A percentile compares a stretch with the other conserved stretches of the same genome.
Conservation (phyloP, 2,329 filamentous ascomycete genomes). For the Lachnellula cervina region DNA sequence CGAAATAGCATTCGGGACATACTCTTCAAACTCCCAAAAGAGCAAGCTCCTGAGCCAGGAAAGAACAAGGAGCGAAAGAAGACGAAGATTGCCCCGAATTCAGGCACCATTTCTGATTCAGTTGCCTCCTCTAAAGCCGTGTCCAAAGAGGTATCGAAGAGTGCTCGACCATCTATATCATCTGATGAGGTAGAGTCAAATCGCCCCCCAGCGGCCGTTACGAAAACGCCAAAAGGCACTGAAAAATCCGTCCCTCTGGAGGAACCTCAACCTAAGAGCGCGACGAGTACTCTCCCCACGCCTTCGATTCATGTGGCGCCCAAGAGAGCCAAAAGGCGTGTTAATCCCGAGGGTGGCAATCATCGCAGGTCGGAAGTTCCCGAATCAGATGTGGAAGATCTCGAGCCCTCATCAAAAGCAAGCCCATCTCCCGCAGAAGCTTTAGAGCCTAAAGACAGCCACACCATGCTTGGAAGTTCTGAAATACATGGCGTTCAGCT, state of each 20-base stretch:
- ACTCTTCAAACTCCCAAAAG: constrained; percentile 57
- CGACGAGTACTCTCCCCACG: background rate
- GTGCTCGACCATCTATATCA: background rate
- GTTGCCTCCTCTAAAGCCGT: background rate
- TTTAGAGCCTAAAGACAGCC: background rate
- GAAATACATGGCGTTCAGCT: background rate
- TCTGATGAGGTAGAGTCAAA: background rate
- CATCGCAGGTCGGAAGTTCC: background rate
- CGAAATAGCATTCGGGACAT: constrained; percentile 61
- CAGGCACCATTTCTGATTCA: background rate
- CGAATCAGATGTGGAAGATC: background rate
- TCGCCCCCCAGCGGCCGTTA: background rate
- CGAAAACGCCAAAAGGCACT: too few species aligned
- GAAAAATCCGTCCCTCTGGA: background rate
- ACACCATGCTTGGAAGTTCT: background rate
- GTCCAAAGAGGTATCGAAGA: constrained; percentile 3
- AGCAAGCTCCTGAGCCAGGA: constrained; percentile 38
- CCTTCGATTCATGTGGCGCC: background rate
- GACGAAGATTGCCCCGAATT: background rate
- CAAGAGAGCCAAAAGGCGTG: background rate
- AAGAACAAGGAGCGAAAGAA: constrained; percentile 2
- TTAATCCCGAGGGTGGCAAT: constrained; percentile 3
- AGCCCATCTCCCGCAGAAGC: background rate
- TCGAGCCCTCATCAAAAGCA: background rate
- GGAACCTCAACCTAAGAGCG: background rate